These are phyloP conservation scores for Rhododendron williamsianum DNA, from an alignment of 148 eudicot genomes.

Conservation along the genomic window DNA sequence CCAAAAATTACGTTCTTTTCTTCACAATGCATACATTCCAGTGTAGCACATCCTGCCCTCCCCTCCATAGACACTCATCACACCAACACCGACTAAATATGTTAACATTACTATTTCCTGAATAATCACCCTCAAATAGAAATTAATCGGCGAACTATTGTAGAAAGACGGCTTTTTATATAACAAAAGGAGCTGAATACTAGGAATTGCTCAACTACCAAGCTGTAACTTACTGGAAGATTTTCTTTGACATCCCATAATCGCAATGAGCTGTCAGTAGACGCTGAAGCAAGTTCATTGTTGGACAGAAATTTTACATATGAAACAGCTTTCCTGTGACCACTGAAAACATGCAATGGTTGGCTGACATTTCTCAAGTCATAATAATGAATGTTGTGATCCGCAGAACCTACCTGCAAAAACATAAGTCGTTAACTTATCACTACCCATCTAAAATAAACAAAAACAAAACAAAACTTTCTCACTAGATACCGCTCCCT, in stretches of 20 bases:
- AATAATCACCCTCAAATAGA: background rate
- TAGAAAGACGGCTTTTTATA: background rate
- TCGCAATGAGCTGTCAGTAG: constrained; percentile 68
- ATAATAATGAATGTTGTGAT: constrained; percentile 67
- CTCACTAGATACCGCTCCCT: constrained; percentile 21
- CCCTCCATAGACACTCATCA: background rate
- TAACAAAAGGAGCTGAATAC: background rate
- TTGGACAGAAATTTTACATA: constrained; percentile 67
- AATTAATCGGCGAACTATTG: background rate
- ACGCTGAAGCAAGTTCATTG: constrained; percentile 71
- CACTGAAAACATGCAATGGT: constrained; percentile 62
- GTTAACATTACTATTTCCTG: background rate
- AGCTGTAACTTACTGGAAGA: constrained; percentile 42
- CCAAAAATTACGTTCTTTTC: background rate
- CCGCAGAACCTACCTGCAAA: constrained; percentile 79
- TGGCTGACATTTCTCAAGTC: constrained; percentile 59
- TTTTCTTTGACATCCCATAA: constrained; percentile 70
- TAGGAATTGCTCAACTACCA: background rate
- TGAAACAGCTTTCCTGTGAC: constrained; percentile 68
- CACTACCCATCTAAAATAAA: background rate
- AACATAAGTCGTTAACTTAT: background rate
- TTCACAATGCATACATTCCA: background rate
- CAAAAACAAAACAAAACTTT: background rate
- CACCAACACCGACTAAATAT: background rate
- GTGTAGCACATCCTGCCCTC: background rate